These are phyloP conservation scores for Penicillium waksmanii DNA, from an alignment of 495 filamentous ascomycete genomes.

Conservation along the genomic window DNA sequence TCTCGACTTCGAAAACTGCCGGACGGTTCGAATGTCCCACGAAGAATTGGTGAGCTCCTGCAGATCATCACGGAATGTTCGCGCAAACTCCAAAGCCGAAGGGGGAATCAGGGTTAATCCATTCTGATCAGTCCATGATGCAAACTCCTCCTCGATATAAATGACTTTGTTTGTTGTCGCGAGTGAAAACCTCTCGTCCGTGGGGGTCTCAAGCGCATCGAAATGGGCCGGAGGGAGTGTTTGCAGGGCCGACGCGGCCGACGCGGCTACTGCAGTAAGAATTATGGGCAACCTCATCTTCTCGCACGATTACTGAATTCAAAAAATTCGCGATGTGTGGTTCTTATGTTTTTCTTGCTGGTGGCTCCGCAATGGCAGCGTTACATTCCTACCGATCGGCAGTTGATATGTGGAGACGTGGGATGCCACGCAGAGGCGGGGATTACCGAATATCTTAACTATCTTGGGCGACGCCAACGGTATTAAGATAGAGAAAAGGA, in stretches of 20 bases:
- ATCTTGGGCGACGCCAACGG: conserved; percentile 4
- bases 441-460: not conserved
- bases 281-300: conserved; percentile 21
- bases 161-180: conserved; percentile 20
- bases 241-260: conserved; percentile 26
- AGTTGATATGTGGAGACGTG: not conserved
- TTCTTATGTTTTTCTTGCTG: conserved; percentile 9
- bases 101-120: conserved; percentile 60
- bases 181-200: conserved; percentile 18
- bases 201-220: not conserved
- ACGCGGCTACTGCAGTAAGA: conserved; percentile 14
- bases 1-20: conserved; percentile 22
- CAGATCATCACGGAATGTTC: conserved; percentile 50
- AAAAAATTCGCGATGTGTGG: not conserved
- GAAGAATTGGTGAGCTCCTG: conserved; percentile 36
- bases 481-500: conserved; percentile 1
- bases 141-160: conserved; percentile 28
- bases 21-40: conserved; percentile 32
- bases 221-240: conserved; percentile 22
- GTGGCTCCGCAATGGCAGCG: not conserved
- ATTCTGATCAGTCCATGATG: conserved; percentile 29
- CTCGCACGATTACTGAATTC: not conserved
- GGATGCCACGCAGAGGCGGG: conserved; percentile 1
- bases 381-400: conserved; percentile 4
- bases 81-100: conserved; percentile 50